Evolutionary conservation across 768 basidiomycete genomes (phyloP).

Genomic region (Lactarius quietus): DNA sequence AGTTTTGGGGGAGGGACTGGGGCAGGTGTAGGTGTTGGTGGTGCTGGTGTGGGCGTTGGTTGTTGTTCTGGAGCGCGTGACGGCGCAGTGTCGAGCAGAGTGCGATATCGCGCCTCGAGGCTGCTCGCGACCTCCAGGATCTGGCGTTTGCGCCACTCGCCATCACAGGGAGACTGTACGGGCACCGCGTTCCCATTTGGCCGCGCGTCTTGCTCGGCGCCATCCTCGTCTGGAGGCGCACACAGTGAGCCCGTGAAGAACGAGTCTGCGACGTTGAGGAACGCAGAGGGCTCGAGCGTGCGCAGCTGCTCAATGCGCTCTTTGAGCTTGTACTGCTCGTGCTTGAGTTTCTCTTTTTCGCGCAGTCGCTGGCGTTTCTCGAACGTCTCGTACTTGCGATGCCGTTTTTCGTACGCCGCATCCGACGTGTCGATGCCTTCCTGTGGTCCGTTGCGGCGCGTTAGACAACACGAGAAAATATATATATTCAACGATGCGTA

Average conservation of each 20-base stretch:
- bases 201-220: conserved; percentile 31
- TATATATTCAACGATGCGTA: conserved; percentile 39
- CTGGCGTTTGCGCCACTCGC: conserved; percentile 68
- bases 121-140: conserved; percentile 67
- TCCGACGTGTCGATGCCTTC: conserved; percentile 70
- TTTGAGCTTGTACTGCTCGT: conserved; percentile 89
- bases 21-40: conserved; percentile 14
- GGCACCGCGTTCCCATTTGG: conserved; percentile 9
- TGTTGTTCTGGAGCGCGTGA: conserved; percentile 41
- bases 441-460: conserved; percentile 34
- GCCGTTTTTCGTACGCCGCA: conserved; percentile 73
- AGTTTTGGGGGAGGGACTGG: not conserved
- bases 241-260: conserved; percentile 42
- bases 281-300: conserved; percentile 67
- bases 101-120: conserved; percentile 69
- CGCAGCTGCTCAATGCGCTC: conserved; percentile 83
- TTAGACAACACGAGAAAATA: conserved; percentile 21
- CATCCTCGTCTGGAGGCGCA: conserved; percentile 36
- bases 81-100: conserved; percentile 51
- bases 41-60: not conserved
- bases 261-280: conserved; percentile 57
- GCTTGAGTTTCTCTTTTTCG: conserved; percentile 89
- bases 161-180: conserved; percentile 49
- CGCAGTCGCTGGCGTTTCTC: conserved; percentile 82
- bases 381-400: conserved; percentile 81